Evolutionary conservation across 1,284 basidiomycete species (phyloP).

Genomic region (Sporisorium graminicola): DNA sequence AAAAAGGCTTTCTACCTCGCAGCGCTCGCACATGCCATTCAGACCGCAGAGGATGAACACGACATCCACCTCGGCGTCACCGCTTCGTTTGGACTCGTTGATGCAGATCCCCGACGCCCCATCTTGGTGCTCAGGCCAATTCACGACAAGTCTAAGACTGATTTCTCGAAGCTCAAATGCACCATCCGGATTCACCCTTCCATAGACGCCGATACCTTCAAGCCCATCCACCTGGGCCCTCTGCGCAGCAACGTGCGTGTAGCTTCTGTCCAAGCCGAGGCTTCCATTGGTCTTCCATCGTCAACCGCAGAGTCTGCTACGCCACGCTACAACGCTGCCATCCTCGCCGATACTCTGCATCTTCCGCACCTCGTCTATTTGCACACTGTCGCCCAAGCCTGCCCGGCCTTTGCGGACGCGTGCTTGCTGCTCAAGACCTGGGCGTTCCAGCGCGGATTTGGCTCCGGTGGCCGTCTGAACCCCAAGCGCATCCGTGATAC

Average conservation of each 20-base stretch:
- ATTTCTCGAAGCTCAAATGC: slow-evolving; percentile 79
- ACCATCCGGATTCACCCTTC: slow-evolving; percentile 82
- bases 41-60: slow-evolving; percentile 39
- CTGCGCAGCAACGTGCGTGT: slow-evolving; percentile 72
- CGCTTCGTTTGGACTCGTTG: slow-evolving; percentile 75
- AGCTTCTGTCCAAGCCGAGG: slow-evolving; percentile 19
- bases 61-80: slow-evolving; percentile 74
- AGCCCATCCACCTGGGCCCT: slow-evolving; percentile 78
- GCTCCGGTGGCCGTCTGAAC: slow-evolving; percentile 71
- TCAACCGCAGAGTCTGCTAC: slow-evolving; percentile 70
- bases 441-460: slow-evolving; percentile 87
- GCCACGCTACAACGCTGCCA: slow-evolving; percentile 82
- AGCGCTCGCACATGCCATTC: slow-evolving; percentile 79
- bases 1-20: slow-evolving; percentile 93
- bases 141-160: slow-evolving; percentile 74
- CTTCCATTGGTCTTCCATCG: slow-evolving; percentile 5
- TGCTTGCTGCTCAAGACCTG: slow-evolving; percentile 85
- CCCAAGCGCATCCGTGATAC: slow-evolving; percentile 10
- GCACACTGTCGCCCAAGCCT: slow-evolving; percentile 77
- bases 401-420: slow-evolving; percentile 81
- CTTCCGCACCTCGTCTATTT: slow-evolving; percentile 79
- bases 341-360: slow-evolving; percentile 79
- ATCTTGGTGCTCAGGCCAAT: slow-evolving; percentile 77
- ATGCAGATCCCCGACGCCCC: slow-evolving; percentile 78
- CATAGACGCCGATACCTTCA: slow-evolving; percentile 77